Conservation (phyloP, 1,284 basidiomycete genomes). For the Meripilus lineatus region DNA sequence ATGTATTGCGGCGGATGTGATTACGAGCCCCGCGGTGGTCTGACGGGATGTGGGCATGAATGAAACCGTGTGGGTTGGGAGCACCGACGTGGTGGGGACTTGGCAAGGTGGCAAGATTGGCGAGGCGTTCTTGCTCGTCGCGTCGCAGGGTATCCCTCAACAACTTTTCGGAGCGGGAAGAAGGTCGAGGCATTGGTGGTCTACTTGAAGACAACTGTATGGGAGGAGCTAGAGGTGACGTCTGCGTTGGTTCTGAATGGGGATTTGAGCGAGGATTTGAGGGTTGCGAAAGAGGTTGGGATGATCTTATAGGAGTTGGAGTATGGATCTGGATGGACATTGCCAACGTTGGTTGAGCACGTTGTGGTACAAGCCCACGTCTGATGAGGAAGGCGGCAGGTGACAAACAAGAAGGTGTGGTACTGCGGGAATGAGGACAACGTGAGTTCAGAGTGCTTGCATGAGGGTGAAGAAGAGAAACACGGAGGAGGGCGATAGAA, state of each 20-base stretch:
- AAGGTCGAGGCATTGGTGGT: conserved; percentile 27
- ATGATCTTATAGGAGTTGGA: conserved; percentile 25
- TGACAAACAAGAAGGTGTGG: conserved; percentile 15
- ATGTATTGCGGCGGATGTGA: conserved; percentile 17
- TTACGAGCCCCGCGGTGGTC: conserved; percentile 10
- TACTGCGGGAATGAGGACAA: conserved; percentile 16
- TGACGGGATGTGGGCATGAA: conserved; percentile 6
- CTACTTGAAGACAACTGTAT: conserved; percentile 17
- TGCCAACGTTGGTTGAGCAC: conserved; percentile 28
- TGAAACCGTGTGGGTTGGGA: conserved; percentile 14
- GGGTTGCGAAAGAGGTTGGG: conserved; percentile 17
- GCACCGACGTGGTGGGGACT: conserved; percentile 15
- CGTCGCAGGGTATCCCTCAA: conserved; percentile 52
- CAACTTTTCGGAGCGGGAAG: conserved; percentile 48
- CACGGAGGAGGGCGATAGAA: conserved; percentile 10
- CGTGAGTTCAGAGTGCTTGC: conserved; percentile 15
- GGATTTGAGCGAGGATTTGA: conserved; percentile 13
- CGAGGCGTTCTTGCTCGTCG: conserved; percentile 32
- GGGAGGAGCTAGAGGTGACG: conserved; percentile 19
- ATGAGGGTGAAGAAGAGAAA: not conserved
- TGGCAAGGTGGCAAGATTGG: conserved; percentile 15
- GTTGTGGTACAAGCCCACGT: conserved; percentile 22
- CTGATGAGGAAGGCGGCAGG: conserved; percentile 19
- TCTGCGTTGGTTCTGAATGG: conserved; percentile 22
- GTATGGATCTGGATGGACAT: conserved; percentile 33